A percentile compares a stretch with the other conserved stretches of the same genome.
Evolutionary conservation across 306 rosid species (phyloP).

Genomic region (Chamaecrista fasciculata): DNA sequence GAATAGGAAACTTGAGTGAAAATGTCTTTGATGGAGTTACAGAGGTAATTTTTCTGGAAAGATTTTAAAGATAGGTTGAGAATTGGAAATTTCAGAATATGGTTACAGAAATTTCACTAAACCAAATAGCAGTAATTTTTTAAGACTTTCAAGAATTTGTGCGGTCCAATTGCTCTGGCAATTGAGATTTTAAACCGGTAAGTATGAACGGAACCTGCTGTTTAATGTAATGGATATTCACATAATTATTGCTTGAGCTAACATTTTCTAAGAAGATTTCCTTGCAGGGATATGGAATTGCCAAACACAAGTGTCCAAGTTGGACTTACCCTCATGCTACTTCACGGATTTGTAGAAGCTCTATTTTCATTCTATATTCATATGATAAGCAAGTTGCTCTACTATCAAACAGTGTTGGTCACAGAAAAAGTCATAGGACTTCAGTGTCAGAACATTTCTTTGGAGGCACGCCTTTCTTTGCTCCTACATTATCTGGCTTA

Average conservation of each 20-base stretch:
- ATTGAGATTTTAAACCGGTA: background rate
- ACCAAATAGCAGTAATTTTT: background rate
- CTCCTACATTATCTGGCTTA: constrained; percentile 26
- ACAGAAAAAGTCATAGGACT: constrained; percentile 31
- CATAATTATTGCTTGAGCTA: background rate
- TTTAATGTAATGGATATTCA: background rate
- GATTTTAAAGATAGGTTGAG: background rate
- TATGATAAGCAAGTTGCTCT: constrained; percentile 37
- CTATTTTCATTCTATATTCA: constrained; percentile 36
- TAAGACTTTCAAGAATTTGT: background rate
- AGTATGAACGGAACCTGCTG: background rate
- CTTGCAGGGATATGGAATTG: constrained; percentile 44
- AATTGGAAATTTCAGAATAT: background rate
- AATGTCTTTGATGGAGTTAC: background rate
- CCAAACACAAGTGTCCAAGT: constrained; percentile 39
- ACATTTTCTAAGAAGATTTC: constrained; percentile 20
- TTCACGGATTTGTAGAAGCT: constrained; percentile 39
- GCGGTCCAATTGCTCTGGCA: background rate
- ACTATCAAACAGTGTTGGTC: constrained; percentile 32
- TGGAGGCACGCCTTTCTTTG: constrained; percentile 25
- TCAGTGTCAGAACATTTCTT: constrained; percentile 28
- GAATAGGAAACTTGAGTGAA: background rate
- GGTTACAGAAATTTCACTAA: background rate
- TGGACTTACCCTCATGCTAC: constrained; percentile 20
- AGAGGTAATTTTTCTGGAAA: background rate